These are phyloP conservation scores for Trichoderma gamsii DNA, from an alignment of 495 filamentous ascomycete species.

Conservation along the genomic window DNA sequence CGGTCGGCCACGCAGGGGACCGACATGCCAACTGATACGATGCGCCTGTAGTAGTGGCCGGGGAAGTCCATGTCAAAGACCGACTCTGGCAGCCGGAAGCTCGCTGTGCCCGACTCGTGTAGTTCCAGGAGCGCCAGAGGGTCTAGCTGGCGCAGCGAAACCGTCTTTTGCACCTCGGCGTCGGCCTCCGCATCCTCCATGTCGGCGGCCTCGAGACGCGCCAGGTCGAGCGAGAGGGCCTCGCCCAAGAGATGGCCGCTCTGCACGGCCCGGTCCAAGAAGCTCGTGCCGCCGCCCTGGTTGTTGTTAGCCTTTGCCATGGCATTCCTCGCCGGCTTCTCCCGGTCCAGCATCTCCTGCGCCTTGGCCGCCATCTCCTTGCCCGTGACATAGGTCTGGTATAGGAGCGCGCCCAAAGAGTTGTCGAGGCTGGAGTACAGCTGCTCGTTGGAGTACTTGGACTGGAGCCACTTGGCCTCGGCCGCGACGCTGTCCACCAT, in stretches of 20 bases:
- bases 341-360: neutral
- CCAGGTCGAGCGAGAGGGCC: conserved; percentile 22
- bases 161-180: conserved; percentile 31
- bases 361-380: neutral
- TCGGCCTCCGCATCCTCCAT: conserved; percentile 21
- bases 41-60: neutral
- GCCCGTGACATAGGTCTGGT: neutral
- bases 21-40: neutral
- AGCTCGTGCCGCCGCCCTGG: no score
- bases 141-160: conserved; percentile 29
- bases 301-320: no score
- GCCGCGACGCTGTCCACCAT: neutral
- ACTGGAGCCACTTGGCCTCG: neutral
- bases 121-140: conserved; percentile 28
- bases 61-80: conserved; percentile 39
- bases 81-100: conserved; percentile 29
- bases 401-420: neutral
- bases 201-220: neutral
- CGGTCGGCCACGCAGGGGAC: neutral
- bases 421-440: neutral
- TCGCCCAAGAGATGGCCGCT: conserved; percentile 24
- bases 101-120: conserved; percentile 20
- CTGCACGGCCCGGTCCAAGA: no score
- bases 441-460: neutral
- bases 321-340: no score